Base-by-base conservation (phyloP, 2,329 filamentous ascomycete genomes). In the Pseudocercospora fuligena region DNA sequence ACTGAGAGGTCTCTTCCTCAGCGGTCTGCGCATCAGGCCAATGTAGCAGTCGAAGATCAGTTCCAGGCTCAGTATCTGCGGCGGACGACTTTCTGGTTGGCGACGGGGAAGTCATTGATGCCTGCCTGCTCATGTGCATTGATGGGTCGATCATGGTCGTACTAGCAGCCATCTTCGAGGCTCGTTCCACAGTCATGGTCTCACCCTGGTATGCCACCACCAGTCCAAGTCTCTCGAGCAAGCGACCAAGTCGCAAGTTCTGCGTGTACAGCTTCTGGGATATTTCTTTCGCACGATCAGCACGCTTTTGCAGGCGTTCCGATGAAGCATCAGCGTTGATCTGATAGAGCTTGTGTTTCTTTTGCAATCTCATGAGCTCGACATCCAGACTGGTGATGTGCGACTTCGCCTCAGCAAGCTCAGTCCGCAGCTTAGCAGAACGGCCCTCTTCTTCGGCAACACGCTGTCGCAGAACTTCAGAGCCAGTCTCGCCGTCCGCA, bases 211-310 rank as follows among this genome's bases (percentile, higher is more conserved):
- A 89, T 2, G 88, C 88, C 16, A 98, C 86, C 0, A 90, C 89
- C 76, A 95, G 97, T 12, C 94, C 94, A 4, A 98, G 85, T 31
- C 93, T 88, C 76, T 98, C 94, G 0, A 99, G 84, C 57, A 99
- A 87, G 60, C 90, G 89, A 66, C 88, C 87, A n/a, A 97, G 84
- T 25, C 92, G 90, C 72, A 96, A 92, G 69, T 95, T 94, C 68
- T 97, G 92, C 1, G 88, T 86, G 77, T 92, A 96, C 3, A 97
- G 84, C 64, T 90, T 88, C 74, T 93, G 91, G 1, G 93, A 96
- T 12, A 98, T 83, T 69, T 97, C 92, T 76, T 92, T 93, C 5
- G 92, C 90, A 69, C 89, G 90, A 61, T 85, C 83, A 47, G 90
- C 90, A 54, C 93, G 91, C 54, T 87, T 85, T 51, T 93, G 88